A percentile compares a stretch with the other conserved stretches of the same genome.
Conservation (phyloP, 2,329 filamentous ascomycete genomes). For the Calonectria ilicicola region DNA sequence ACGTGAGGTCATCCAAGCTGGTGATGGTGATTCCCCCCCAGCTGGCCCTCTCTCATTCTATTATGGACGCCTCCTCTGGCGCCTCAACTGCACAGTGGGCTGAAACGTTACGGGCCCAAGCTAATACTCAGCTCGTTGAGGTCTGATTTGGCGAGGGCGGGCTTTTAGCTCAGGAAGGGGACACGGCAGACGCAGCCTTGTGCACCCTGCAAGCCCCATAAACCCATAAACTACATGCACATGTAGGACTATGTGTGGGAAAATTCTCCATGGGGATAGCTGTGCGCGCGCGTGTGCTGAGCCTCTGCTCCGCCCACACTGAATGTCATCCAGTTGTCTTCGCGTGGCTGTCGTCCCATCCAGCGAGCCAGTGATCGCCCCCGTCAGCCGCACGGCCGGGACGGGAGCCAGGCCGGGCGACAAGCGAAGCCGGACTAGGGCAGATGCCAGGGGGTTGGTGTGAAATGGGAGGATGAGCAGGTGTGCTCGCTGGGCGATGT, state of each 20-base stretch:
- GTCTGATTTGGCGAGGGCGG: not conserved
- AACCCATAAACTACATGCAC: not conserved
- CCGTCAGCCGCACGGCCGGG: slow-evolving; percentile 27
- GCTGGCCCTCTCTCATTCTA: slow-evolving; percentile 5
- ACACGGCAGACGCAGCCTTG: not conserved
- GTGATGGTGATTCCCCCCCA: slow-evolving; percentile 8
- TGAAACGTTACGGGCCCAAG: not conserved
- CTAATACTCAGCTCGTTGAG: not conserved
- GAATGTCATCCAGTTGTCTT: not conserved
- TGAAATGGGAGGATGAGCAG: slow-evolving; percentile 9
- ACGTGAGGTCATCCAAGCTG: not conserved
- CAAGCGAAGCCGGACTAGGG: not conserved
- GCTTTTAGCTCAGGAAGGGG: not conserved
- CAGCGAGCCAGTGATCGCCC: slow-evolving; percentile 6
- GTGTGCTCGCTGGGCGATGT: not conserved
- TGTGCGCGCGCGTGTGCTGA: not conserved
- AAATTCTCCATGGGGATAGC: not conserved
- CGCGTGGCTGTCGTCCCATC: not conserved
- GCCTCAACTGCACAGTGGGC: slow-evolving; percentile 9
- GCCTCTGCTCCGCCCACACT: not conserved
- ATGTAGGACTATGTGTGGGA: not conserved
- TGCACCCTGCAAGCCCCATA: not conserved
- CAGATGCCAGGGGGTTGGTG: not conserved
- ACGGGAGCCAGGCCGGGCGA: slow-evolving; percentile 23
- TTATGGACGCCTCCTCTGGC: not conserved